Evolutionary conservation across 805 yeast species (phyloP).

Genomic region (Starmerella asiatica): DNA sequence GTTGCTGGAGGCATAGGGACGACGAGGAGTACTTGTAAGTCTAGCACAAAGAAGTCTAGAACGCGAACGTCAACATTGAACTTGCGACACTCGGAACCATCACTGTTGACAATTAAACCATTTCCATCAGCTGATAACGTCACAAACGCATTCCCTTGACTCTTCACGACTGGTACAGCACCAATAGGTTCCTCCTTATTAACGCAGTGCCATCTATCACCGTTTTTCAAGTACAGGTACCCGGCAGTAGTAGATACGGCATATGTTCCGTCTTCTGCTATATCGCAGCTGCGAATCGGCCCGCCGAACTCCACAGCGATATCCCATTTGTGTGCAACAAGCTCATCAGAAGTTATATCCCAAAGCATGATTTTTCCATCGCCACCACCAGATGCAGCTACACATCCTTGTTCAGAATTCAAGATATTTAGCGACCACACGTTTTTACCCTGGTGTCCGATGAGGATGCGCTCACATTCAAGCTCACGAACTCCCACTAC

Average conservation of each 20-base stretch:
- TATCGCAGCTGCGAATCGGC: slow-evolving; percentile 3
- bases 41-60: slow-evolving; percentile 8
- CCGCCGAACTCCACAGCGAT: slow-evolving; percentile 1
- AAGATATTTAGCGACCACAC: slow-evolving; percentile 52
- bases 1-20: slow-evolving; percentile 2
- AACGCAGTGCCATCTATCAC: neutral
- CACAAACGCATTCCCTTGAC: neutral
- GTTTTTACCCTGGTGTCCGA: slow-evolving; percentile 72
- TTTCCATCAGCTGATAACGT: slow-evolving; percentile 5
- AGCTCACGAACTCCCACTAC: slow-evolving; percentile 23
- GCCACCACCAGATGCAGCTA: slow-evolving; percentile 81
- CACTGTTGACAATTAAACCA: neutral
- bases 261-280: neutral
- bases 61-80: slow-evolving; percentile 1
- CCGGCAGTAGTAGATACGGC: slow-evolving; percentile 2
- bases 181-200: neutral
- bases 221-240: neutral
- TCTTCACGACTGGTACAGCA: slow-evolving; percentile 9
- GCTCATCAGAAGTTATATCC: slow-evolving; percentile 27
- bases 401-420: slow-evolving; percentile 28
- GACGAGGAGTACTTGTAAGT: neutral
- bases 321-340: neutral
- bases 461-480: slow-evolving; percentile 37
- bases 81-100: neutral
- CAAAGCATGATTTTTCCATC: slow-evolving; percentile 70